A percentile compares a stretch with the other conserved stretches of the same genome.
phyloP scores from a whole-genome alignment of 768 basidiomycete species.

The Leucocoprinus sp. region DNA sequence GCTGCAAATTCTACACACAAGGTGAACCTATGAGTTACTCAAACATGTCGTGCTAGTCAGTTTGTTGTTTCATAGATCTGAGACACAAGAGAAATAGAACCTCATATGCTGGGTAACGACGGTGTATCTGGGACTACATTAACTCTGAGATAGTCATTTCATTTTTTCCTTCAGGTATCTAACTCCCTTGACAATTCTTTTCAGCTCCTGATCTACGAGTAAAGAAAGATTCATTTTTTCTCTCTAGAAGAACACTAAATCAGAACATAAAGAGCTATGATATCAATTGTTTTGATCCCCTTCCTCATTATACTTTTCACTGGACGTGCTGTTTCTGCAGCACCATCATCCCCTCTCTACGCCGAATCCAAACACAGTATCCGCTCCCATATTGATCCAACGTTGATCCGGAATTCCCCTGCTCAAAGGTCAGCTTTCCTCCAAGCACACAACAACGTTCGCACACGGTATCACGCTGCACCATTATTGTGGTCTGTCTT shows the following conservation, averaged over 20 bases:
- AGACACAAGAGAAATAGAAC: no score
- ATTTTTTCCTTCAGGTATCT: no score
- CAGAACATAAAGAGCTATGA: background rate
- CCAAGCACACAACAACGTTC: conserved; percentile 33
- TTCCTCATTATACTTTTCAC: background rate
- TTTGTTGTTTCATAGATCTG: no score
- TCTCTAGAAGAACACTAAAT: background rate
- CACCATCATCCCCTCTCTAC: background rate
- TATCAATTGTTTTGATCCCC: background rate
- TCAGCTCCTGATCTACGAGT: no score
- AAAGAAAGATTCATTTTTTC: background rate
- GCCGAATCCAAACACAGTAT: background rate
- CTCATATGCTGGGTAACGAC: no score
- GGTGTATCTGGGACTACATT: no score
- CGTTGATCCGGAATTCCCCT: conserved; percentile 18
- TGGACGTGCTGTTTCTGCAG: background rate
- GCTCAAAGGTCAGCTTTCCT: conserved; percentile 29
- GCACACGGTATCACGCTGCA: conserved; percentile 32
- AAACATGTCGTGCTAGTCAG: no score
- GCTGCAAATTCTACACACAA: no score
- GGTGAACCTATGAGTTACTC: no score
- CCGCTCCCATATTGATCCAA: conserved; percentile 12
- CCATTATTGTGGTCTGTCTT: conserved; percentile 40
- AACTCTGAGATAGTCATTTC: no score
- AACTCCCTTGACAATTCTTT: no score